Conservation (phyloP, 495 filamentous ascomycete genomes). For the Trichocladium uniseriatum region DNA sequence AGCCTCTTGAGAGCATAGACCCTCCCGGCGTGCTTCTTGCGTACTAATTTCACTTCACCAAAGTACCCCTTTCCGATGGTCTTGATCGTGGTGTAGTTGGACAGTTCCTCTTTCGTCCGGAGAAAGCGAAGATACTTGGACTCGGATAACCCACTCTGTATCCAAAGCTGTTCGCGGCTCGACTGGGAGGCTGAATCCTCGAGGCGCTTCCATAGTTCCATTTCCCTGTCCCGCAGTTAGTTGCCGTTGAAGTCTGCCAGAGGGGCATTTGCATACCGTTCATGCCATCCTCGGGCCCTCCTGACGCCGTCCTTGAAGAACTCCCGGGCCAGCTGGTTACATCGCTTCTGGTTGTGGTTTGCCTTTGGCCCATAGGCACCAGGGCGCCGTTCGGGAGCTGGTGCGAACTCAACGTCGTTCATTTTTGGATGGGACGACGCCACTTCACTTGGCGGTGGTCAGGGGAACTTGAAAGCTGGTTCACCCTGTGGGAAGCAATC, state of each 20-base stretch:
- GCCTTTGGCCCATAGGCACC: constrained; percentile 52
- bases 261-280: constrained; percentile 45
- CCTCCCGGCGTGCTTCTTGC: constrained; percentile 77
- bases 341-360: constrained; percentile 55
- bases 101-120: constrained; percentile 69
- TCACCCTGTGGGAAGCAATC: no score
- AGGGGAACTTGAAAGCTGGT: no score
- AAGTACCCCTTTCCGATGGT: constrained; percentile 93
- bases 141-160: constrained; percentile 62
- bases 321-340: constrained; percentile 57
- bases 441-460: no score
- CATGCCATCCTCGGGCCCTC: constrained; percentile 71
- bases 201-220: constrained; percentile 57
- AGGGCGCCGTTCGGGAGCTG: constrained; percentile 52
- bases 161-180: constrained; percentile 62
- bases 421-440: not conserved
- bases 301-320: constrained; percentile 92
- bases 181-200: constrained; percentile 49
- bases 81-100: constrained; percentile 82
- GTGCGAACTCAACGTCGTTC: constrained; percentile 29
- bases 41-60: constrained; percentile 85
- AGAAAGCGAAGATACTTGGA: constrained; percentile 80
- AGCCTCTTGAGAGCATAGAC: constrained; percentile 91
- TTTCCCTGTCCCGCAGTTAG: constrained; percentile 45
- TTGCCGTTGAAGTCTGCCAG: not conserved